phyloP scores from a whole-genome alignment of 352 stramenopile species.

The Phytophthora kernoviae region DNA sequence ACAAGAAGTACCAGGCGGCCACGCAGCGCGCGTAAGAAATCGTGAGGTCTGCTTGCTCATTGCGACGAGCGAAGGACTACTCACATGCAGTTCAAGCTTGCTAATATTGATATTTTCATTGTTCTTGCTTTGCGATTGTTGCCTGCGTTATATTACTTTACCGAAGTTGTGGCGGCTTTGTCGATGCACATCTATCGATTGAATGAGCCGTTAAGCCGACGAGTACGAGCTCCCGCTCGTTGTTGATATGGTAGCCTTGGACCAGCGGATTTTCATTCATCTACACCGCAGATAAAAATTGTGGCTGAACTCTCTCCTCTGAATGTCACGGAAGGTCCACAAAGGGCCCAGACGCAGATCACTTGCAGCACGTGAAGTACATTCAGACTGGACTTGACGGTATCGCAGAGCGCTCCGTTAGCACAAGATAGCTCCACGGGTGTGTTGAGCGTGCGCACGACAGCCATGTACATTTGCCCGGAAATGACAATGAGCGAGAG shows the following conservation, averaged over 20 bases:
- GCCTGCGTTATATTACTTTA: slow-evolving; percentile 4
- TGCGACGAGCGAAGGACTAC: too few relatives aligned
- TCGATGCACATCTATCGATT: too few relatives aligned
- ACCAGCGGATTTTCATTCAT: not conserved
- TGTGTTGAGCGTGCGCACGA: slow-evolving; percentile 16
- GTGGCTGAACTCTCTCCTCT: slow-evolving; percentile 14
- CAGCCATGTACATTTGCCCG: slow-evolving; percentile 53
- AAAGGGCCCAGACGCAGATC: slow-evolving; percentile 25
- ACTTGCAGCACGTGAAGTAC: slow-evolving; percentile 36
- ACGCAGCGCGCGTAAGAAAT: slow-evolving; percentile 51
- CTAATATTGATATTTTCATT: slow-evolving; percentile 5
- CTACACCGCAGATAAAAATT: slow-evolving; percentile 14
- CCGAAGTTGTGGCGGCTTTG: not conserved
- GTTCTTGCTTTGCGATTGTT: slow-evolving; percentile 1
- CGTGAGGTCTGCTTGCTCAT: too few relatives aligned
- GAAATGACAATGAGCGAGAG: slow-evolving; percentile 26
- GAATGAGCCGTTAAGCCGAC: too few relatives aligned
- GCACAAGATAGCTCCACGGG: slow-evolving; percentile 50
- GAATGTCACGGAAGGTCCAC: slow-evolving; percentile 28
- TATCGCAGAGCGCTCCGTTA: slow-evolving; percentile 50
- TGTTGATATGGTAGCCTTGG: too few relatives aligned
- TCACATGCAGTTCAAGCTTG: too few relatives aligned
- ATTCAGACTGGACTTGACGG: slow-evolving; percentile 29
- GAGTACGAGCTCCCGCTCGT: too few relatives aligned
- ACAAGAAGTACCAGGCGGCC: slow-evolving; percentile 83